Base-by-base conservation (phyloP, 805 yeast species). In the Yarrowia keelungensis region DNA sequence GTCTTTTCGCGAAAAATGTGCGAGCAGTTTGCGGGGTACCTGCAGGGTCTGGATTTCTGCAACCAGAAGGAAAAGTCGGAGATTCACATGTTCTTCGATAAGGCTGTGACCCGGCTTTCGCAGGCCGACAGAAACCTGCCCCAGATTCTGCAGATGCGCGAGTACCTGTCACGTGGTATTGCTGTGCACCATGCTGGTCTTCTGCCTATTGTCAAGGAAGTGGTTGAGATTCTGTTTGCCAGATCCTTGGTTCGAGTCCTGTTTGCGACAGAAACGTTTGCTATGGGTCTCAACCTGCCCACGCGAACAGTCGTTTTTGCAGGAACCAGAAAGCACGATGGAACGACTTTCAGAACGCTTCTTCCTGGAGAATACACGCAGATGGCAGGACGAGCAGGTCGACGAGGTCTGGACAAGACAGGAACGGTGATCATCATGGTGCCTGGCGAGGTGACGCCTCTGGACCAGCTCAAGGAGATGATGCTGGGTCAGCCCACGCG, bases 371-470 rank as follows among this genome's bases (percentile, higher is more conserved):
- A 95, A 77, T 95, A 94, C 76, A 95, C 98, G 0, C 99, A 94
- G 79, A 95, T 95, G 99, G 93, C 98, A 0, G 99, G 99, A 58
- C 85, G 99, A 78, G 99, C 99, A 0, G 99, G 99, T 70, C 87
- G 99, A 80, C 88, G 99, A 82, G 99, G 99, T 45, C 80, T 95
- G 71, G 99, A 95, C 80, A 81, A 87, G 19, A 91, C 90, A 0
- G 99, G 99, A 76, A 94, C 98, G 0, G 99, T 95, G 10, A 92
- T 95, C 71, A 87, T 93, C 9, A 92, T 95, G 96, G 83, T 96
- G 2, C 72, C 74, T 8, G 79, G 77, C 9, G 74, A 74, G 11
- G 76, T 75, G 19, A 71, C 76, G 11, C 79, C 81, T 2, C 68
- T 74, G 5, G 66, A 82, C 0, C 85, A 86, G 16, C 86, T 95